Evolutionary conservation across 768 basidiomycete species (phyloP).

Genomic region (Termitomyces sp.): DNA sequence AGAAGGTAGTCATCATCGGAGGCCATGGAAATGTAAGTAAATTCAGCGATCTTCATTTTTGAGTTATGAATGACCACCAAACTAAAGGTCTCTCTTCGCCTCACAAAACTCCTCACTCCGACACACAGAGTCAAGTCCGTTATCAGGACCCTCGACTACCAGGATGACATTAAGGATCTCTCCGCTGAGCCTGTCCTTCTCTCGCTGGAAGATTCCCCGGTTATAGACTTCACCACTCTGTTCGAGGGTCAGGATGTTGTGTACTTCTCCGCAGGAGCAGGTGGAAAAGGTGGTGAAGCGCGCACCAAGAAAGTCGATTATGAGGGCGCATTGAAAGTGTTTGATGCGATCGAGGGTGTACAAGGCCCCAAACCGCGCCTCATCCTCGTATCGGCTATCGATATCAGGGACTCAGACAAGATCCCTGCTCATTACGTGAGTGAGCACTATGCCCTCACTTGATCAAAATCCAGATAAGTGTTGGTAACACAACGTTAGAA

Average conservation of each 20-base stretch:
- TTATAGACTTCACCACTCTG: constrained; percentile 39
- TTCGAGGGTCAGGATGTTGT: constrained; percentile 44
- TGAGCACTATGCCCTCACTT: background rate
- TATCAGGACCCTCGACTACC: constrained; percentile 47
- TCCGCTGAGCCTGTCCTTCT: constrained; percentile 48
- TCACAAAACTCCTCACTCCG: constrained; percentile 46
- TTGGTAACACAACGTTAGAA: constrained; percentile 25
- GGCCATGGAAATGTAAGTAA: constrained; percentile 47
- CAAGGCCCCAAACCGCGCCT: constrained; percentile 47
- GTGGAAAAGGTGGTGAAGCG: constrained; percentile 55
- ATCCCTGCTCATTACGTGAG: constrained; percentile 52
- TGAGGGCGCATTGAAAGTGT: constrained; percentile 66
- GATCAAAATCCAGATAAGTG: background rate
- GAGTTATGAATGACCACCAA: background rate
- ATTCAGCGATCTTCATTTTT: background rate
- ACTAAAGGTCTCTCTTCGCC: constrained; percentile 41
- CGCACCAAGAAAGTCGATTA: constrained; percentile 56
- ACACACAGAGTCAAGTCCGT: constrained; percentile 50
- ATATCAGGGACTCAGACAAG: constrained; percentile 48
- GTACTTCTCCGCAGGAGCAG: constrained; percentile 51
- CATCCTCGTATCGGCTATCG: constrained; percentile 58
- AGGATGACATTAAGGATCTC: constrained; percentile 40
- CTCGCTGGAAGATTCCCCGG: constrained; percentile 52
- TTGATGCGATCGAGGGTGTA: constrained; percentile 60
- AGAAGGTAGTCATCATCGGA: constrained; percentile 49